Evolutionary conservation across 495 filamentous ascomycete genomes (phyloP).

Genomic region (Penicillium herquei): DNA sequence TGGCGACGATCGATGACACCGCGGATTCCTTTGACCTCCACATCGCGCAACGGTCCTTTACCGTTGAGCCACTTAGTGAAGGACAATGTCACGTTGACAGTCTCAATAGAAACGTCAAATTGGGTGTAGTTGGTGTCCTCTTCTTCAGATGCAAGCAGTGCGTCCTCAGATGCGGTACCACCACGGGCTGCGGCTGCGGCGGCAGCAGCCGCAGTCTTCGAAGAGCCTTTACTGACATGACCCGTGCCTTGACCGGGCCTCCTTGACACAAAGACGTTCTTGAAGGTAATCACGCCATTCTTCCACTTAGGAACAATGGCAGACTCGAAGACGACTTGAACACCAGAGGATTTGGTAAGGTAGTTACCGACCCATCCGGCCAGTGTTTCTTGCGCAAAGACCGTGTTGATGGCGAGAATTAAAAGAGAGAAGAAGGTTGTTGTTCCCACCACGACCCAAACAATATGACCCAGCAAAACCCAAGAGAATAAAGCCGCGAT

Average conservation of each 20-base stretch:
- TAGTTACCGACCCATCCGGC: slow-evolving; percentile 94
- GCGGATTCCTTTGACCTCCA: slow-evolving; percentile 91
- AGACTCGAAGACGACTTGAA: slow-evolving; percentile 97
- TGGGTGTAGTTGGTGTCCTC: slow-evolving; percentile 97
- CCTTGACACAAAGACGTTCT: slow-evolving; percentile 93
- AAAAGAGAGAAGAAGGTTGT: slow-evolving; percentile 94
- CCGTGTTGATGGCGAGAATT: slow-evolving; percentile 89
- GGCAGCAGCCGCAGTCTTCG: slow-evolving; percentile 78
- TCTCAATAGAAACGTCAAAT: slow-evolving; percentile 92
- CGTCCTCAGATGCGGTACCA: slow-evolving; percentile 21
- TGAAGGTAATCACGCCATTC: slow-evolving; percentile 90
- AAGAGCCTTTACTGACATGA: slow-evolving; percentile 90
- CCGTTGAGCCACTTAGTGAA: slow-evolving; percentile 98
- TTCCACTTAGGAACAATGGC: slow-evolving; percentile 96
- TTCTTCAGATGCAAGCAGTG: slow-evolving; percentile 43
- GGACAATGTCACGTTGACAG: slow-evolving; percentile 94
- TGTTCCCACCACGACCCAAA: slow-evolving; percentile 93
- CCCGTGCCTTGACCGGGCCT: slow-evolving; percentile 74
- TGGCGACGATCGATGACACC: slow-evolving; percentile 91
- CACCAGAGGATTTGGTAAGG: slow-evolving; percentile 86
- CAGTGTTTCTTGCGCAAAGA: slow-evolving; percentile 95
- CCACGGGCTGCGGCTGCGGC: slow-evolving; percentile 71
- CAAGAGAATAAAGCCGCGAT: slow-evolving; percentile 94
- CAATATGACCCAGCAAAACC: slow-evolving; percentile 87
- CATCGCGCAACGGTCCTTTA: slow-evolving; percentile 85